Conservation (phyloP, 2,329 filamentous ascomycete genomes). For the Akanthomyces muscarius region DNA sequence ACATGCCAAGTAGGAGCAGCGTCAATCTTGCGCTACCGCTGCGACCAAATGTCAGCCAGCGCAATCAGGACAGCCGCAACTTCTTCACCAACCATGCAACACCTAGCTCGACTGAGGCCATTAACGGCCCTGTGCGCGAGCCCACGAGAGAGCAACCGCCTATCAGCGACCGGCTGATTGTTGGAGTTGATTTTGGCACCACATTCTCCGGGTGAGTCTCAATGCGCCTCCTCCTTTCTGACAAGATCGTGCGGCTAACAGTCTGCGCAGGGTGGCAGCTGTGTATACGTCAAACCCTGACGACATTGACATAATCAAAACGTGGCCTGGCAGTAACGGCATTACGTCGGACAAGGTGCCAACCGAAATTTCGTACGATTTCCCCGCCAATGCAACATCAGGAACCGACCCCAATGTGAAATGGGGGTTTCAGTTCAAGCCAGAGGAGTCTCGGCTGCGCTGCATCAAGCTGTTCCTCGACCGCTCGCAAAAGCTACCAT, state of each 20-base stretch:
- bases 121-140: slow-evolving; percentile 58
- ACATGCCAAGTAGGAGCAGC: slow-evolving; percentile 15
- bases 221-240: not conserved
- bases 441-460: slow-evolving; percentile 69
- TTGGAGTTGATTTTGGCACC: slow-evolving; percentile 81
- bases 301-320: slow-evolving; percentile 79
- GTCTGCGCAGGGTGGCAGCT: slow-evolving; percentile 51
- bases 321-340: slow-evolving; percentile 77
- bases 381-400: slow-evolving; percentile 26
- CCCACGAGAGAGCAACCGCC: slow-evolving; percentile 49
- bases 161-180: slow-evolving; percentile 62
- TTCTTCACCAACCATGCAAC: slow-evolving; percentile 54
- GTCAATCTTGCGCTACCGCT: slow-evolving; percentile 52
- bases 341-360: slow-evolving; percentile 88
- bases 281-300: slow-evolving; percentile 73
- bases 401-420: slow-evolving; percentile 51
- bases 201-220: slow-evolving; percentile 68
- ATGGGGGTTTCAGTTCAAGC: slow-evolving; percentile 82
- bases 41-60: slow-evolving; percentile 42
- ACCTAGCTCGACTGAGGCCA: slow-evolving; percentile 56
- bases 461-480: slow-evolving; percentile 85
- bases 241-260: slow-evolving; percentile 3
- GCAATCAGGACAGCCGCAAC: slow-evolving; percentile 53
- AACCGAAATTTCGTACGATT: slow-evolving; percentile 67
- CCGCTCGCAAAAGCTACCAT: slow-evolving; percentile 72